Evolutionary conservation across 2,329 filamentous ascomycete genomes (phyloP), one percentile per base, ranked within the genome.

Genomic region (Cladophialophora yegresii): DNA sequence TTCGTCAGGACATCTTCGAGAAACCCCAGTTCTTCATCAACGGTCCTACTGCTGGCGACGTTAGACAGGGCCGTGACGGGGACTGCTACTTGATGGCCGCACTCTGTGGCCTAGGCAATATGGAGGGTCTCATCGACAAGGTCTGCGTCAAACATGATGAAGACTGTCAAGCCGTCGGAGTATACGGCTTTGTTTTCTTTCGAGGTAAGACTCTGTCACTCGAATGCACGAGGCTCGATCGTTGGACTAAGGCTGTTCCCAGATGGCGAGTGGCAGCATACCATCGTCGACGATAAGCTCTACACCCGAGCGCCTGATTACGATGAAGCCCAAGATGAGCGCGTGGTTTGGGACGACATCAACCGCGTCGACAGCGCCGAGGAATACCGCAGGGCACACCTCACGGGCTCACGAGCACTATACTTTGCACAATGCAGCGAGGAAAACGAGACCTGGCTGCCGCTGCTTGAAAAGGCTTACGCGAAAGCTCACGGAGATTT

Each of bases 251-350:
- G 49, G 49, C 36, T 67, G 22, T 8, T 36, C n/a, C 47, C 69
- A 85, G 91, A 93, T 70, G 92, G 92, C 59, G 91, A 95, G 76
- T 96, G 92, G 92, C 90, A 93, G 62, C 92, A 92, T 71, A 92
- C 90, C 63, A 93, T 96, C 67, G 87, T 96, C 64, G 92, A 96
- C 73, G 92, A 96, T 76, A 96, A 96, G 77, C 82, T 96, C 2
- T 96, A 91, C 74, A 84, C 96, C 20, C 90, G 88, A 65, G 91
- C 90, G 1, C 89, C 91, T 4, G 89, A 90, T 73, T 96, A 91
- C 79, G 90, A 96, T 69, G 90, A 91, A 36, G 88, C 87, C 0
- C 87, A 89, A 57, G 84, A 90, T 73, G 89, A 92, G 73, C 85
- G 90, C 43, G 84, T 89, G 59, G 81, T 92, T 23, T 84, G 92